Base-by-base conservation (phyloP, 2,329 filamentous ascomycete genomes). In the Gyromitra esculenta region DNA sequence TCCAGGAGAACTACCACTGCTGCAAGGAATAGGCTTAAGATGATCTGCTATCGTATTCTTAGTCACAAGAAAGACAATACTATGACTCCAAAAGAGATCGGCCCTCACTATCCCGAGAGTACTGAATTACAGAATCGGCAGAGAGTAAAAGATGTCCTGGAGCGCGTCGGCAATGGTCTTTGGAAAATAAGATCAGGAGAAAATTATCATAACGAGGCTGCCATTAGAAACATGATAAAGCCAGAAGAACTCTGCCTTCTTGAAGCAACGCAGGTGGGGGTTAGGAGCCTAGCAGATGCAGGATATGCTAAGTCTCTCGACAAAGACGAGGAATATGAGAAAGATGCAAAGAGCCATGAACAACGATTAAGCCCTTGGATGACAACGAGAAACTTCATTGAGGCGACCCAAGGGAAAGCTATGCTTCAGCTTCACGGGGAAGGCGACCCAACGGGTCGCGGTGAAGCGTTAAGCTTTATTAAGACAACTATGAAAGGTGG, bases 401-500 rank as follows among this genome's bases (percentile, higher is more conserved):
- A 97, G 79, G 96, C 96, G 0, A 95, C 93, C 66, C 91, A 94
- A 77, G 93, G 94, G 75, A 99, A 99, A 82, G 96, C 96, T 1
- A 99, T 99, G 96, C 88, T 99, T 64, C 92, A 94, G 80, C 88
- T 99, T 9, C 94, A 97, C 81, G 96, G 96, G 25, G 93, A 96
- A 80, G 96, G 96, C 75, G 96, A 99, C 82, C 96, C 96, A 2
- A 97, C 95, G 0, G 94, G 94, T 39, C 92, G 94, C 81, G 96
- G 96, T 1, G 90, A 97, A 77, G 96, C 92, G 1, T 97, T 98
- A 85, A 97, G 93, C 83, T 97, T 99, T 83, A 94, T 99, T 83
- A 94, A 96, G 82, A 97, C 94, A 0, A 97, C 93, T 0, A 99
- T 99, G 96, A 99, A 99, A 84, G 96, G 96, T 78, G 96, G 96